A percentile compares a stretch with the other conserved stretches of the same genome.
Conservation (phyloP, 2,329 filamentous ascomycete genomes). For the Thielaviopsis euricoi region DNA sequence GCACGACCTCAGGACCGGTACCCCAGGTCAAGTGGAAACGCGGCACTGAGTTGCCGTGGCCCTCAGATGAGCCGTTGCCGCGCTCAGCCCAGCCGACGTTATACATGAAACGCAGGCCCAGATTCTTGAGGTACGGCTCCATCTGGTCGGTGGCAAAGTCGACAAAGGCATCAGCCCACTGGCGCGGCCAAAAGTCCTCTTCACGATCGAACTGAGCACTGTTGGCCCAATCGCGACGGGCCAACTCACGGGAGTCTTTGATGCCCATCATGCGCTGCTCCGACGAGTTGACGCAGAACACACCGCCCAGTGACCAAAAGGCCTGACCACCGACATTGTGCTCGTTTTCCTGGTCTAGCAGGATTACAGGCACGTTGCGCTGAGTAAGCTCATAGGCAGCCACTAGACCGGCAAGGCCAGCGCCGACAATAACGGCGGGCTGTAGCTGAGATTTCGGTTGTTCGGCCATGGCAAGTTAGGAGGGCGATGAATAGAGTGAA, state of each 20-base stretch:
- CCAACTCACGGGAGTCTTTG: conserved; percentile 38
- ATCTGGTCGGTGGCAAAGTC: conserved; percentile 43
- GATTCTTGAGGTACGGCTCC: conserved; percentile 37
- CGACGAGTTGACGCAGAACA: conserved; percentile 42
- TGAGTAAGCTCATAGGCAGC: conserved; percentile 39
- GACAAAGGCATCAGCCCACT: conserved; percentile 48
- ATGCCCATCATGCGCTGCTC: conserved; percentile 42
- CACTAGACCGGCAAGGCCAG: conserved; percentile 41
- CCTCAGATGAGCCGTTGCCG: conserved; percentile 35
- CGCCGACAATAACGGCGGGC: conserved; percentile 39
- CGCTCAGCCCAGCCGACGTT: conserved; percentile 47
- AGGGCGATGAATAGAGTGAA: not conserved
- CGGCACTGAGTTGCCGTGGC: conserved; percentile 46
- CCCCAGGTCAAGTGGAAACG: conserved; percentile 48
- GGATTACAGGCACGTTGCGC: conserved; percentile 30
- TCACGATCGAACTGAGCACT: conserved; percentile 42
- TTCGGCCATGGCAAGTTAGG: not conserved
- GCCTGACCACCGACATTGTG: conserved; percentile 43
- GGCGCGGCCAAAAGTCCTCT: conserved; percentile 37
- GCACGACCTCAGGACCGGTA: conserved; percentile 41
- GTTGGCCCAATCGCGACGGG: conserved; percentile 41
- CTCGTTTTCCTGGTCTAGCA: conserved; percentile 42
- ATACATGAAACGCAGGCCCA: conserved; percentile 34
- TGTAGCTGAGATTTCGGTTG: conserved; percentile 11
- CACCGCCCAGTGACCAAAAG: conserved; percentile 46